Evolutionary conservation across 2,329 filamentous ascomycete genomes (phyloP), one percentile per base, ranked within the genome.

Genomic region (Aureobasidium musti): DNA sequence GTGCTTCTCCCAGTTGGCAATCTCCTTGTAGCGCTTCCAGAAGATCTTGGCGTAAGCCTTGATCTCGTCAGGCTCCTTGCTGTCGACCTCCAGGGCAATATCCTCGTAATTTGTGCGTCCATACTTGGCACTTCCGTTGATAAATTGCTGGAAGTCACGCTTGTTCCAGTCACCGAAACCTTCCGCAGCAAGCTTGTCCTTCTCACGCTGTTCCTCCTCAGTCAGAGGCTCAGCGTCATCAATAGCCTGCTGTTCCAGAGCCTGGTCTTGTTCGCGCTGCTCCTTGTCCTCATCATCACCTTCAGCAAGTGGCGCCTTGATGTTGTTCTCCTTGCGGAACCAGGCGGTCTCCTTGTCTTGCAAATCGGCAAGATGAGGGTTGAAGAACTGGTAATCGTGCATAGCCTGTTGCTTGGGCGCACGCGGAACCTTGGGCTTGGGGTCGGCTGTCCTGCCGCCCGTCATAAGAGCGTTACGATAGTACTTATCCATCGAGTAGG

Each of bases 401-500:
- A 97, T 90, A 4, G 88, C 82, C 63, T 96, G 87, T 76, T 99
- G 95, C 79, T 96, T 97, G 0, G 95, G 95, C 11, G 95, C 92
- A 66, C 93, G 88, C n/a, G 95, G 96, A 23, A 95, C 91, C 79
- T 97, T 97, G 10, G 94, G 93, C 78, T 97, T 97, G 30, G 91
- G 86, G 69, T 97, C 92, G 45, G 91, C 88, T 28, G 88, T 89
- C 53, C 88, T 86, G 41, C 89, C 87, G 77, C 92, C 88, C 63
- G 91, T 95, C 72, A 91, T 90, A 74, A 99, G 86, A 11, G 92
- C 91, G 73, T 96, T 89, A 71, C 94, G 90, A 80, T 98, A 99
- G 80, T 99, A 99, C 78, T 97, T 96, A 77, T 99, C 96, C 82
- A 99, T 97, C 0, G 94, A 97, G 77, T 99, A 99, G 5, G 92